Evolutionary conservation across 106 monocot species (phyloP), one percentile per base, ranked within the genome.

Genomic region (Dendrobium catenatum): DNA sequence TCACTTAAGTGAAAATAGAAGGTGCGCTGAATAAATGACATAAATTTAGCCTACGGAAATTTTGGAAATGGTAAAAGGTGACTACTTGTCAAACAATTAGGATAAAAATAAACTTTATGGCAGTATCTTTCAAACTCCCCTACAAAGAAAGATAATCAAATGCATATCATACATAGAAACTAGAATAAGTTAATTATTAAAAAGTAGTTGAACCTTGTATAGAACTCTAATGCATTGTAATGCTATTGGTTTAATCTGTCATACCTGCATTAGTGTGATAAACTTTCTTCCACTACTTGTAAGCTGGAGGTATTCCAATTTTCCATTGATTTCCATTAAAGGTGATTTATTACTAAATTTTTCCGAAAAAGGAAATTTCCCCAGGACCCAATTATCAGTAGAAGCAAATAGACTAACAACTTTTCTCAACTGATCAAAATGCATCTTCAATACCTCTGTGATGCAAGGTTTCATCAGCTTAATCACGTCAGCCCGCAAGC

Each of bases 261-360:
- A 43, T 9, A 87, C 89, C 89, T 87, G 86, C 54, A 87, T 75
- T 37, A 90, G 80, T 22, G 84, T 85, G 40, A 82, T 43, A 84
- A 90, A 84, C 78, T 86, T 82, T 74, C 79, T 81, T 49, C 90
- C 85, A 55, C 86, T 84, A 72, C 86, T 86, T 27, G 82, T 88
- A 40, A 90, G 84, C 44, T 76, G 81, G 80, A 70, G 85, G 47
- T 86, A 83, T 24, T 84, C 84, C 81, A 82, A 54, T 59, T 77
- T 79, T 55, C 70, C 68, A 76, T 56, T 58, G 22, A 66, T 70
- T 9, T 42, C 75, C 72, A 42, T 46, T 31, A 81, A 49, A 61
- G 64, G 59, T 43, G 72, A 68, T 59, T 72, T 77, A 31, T 82
- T 80, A 66, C 78, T 83, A 19, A 81, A 74, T 68, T 80, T 80